A percentile compares a stretch with the other conserved stretches of the same genome.
These are phyloP conservation scores for Didymella pinodella DNA, from an alignment of 2,329 filamentous ascomycete genomes.

Conservation along the genomic window DNA sequence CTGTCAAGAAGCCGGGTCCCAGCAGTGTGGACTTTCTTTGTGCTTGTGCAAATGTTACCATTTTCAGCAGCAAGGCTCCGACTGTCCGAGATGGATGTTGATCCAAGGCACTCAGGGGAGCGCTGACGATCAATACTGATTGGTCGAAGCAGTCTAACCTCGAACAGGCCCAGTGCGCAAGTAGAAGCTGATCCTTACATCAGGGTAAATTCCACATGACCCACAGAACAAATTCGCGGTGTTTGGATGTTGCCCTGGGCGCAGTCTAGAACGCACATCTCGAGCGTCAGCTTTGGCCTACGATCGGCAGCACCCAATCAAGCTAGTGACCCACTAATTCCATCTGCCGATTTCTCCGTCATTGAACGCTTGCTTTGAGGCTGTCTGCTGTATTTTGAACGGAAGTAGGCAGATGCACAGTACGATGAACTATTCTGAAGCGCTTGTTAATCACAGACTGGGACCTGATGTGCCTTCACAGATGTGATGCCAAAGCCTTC, in stretches of 20 bases:
- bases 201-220: conserved; percentile 33
- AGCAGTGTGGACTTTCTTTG: neutral
- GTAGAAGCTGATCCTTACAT: conserved; percentile 31
- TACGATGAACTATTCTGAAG: neutral
- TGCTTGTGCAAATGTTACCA: neutral
- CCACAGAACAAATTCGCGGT: conserved; percentile 39
- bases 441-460: neutral
- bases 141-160: conserved; percentile 25
- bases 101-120: conserved; percentile 22
- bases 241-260: conserved; percentile 35
- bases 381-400: conserved; percentile 6
- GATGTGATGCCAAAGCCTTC: neutral
- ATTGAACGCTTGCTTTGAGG: conserved; percentile 2
- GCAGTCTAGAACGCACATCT: conserved; percentile 46
- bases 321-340: conserved; percentile 12
- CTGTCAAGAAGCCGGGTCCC: neutral
- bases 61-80: conserved; percentile 1
- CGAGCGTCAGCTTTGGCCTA: conserved; percentile 24
- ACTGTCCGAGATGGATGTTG: conserved; percentile 25
- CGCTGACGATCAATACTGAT: conserved; percentile 24
- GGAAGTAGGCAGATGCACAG: conserved; percentile 5
- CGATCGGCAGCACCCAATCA: conserved; percentile 28
- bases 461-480: neutral
- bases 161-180: conserved; percentile 26
- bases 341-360: conserved; percentile 2